Evolutionary conservation across 345 rosid genomes (phyloP), one percentile per base, ranked within the genome.

Genomic region (Psidium friedrichsthalianum): DNA sequence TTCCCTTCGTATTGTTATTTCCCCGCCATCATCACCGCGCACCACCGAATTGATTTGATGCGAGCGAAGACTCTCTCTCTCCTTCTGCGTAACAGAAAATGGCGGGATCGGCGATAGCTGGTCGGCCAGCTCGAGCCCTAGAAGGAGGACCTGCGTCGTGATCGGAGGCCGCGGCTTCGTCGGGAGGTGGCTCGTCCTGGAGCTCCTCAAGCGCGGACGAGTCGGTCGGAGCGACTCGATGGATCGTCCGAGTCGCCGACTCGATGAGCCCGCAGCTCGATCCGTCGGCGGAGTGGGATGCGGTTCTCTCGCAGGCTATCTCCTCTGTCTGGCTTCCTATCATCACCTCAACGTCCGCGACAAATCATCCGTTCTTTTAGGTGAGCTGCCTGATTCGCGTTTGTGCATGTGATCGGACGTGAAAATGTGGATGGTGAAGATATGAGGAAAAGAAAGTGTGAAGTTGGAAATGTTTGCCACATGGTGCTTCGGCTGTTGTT

Each of bases 201-300:
- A 89, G 64, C 94, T 97, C 87, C 92, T 95, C 32, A 89, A 91
- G 64, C 93, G 92, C 87, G 93, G 94, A n/a, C 82, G 83, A 78
- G 86, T 97, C n/a, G n/a, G n/a, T n/a, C n/a, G n/a, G n/a, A n/a
- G n/a, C n/a, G n/a, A n/a, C n/a, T n/a, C n/a, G n/a, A n/a, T n/a
- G 98, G 97, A 91, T 91, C 87, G 94, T 95, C 86, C 98, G 97
- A 44, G 93, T 97, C 89, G 96, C 96, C 83, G 98, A 95, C 90
- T 91, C 78, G 49, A 90, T 88, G 92, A 54, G 87, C 42, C 89
- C 92, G 44, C 87, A 85, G 20, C 94, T 93, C 83, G 93, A 90
- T 86, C 87, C 87, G 57, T 85, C 88, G 87, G 86, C 87, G 86
- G 88, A 88, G 86, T 88, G 87, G 52, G 97, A 97, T 86, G 91